These are phyloP conservation scores for Limonium bicolor DNA, from an alignment of 148 eudicot species.

Conservation along the genomic window DNA sequence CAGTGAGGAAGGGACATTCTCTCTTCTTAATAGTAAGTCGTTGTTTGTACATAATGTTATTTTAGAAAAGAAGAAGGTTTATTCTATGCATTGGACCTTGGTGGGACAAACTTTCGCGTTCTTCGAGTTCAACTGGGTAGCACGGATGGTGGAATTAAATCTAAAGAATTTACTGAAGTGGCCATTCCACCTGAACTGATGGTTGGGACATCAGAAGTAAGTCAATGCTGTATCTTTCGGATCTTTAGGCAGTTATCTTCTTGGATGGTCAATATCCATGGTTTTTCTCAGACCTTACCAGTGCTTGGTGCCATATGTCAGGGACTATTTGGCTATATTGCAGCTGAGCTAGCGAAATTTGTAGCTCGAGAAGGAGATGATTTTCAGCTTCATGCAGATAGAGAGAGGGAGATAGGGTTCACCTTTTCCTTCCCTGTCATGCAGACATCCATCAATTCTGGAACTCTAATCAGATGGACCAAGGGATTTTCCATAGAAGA, in stretches of 20 bases:
- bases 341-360: slow-evolving; percentile 14
- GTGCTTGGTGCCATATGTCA: slow-evolving; percentile 7
- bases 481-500: slow-evolving; percentile 22
- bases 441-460: slow-evolving; percentile 20
- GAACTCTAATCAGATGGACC: slow-evolving; percentile 30
- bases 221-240: too few relatives aligned
- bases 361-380: slow-evolving; percentile 7
- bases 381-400: slow-evolving; percentile 12
- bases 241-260: too few relatives aligned
- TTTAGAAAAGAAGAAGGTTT: slow-evolving; percentile 25
- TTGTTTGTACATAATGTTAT: not conserved
- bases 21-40: too few relatives aligned
- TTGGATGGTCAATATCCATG: too few relatives aligned
- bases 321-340: slow-evolving; percentile 34
- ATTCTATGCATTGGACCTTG: slow-evolving; percentile 32
- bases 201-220: slow-evolving; percentile 21
- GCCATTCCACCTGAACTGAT: slow-evolving; percentile 18
- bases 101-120: slow-evolving; percentile 36
- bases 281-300: not conserved
- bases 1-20: too few relatives aligned
- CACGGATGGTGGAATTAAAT: slow-evolving; percentile 1
- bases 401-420: slow-evolving; percentile 28
- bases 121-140: slow-evolving; percentile 20
- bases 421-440: slow-evolving; percentile 37
- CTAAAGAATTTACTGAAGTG: slow-evolving; percentile 6